Base-by-base conservation (phyloP, 768 basidiomycete genomes). In the Rhodotorula toruloides region DNA sequence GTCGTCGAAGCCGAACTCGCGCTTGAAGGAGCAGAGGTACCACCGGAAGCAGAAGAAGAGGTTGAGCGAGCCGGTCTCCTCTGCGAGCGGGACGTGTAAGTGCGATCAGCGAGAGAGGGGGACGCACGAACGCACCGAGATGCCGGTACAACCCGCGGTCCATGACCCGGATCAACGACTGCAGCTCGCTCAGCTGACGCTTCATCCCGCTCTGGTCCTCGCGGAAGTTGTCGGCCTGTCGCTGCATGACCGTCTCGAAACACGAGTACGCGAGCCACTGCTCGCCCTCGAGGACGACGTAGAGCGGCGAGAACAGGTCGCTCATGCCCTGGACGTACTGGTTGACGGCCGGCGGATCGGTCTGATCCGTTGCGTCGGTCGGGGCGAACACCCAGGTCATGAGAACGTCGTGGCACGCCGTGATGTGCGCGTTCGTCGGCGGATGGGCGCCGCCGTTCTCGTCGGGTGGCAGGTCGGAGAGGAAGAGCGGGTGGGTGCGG, bases 121-220 rank as follows among this genome's bases (percentile, higher is more conserved):
- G 13, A 46, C 78, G 36, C 8, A 39, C 13, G 32, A 16, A 61
- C 54, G 22, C 13, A 62, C 63, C 71, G 40, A 68, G 50, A 29
- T 98, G 93, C 48, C 87, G 85, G 77, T 93, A 96, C 29, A 99
- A 78, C 74, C 97, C 90, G 2, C 93, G 92, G 75, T 99, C 96
- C 90, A 98, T 94, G 39, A 93, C 83, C 42, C 84, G 83, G 46
- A 98, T 88, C 21, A 99, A 79, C 73, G 94, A 87, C 74, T 98
- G 96, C 27, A 99, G 79, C 13, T 88, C 89, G 34, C 85, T 83
- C 32, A 99, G 78, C 74, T 98, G 92, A 66, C 87, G 86, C 82
- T 91, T 93, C 96, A 99, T 99, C 7, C 96, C 96, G 65, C 88
- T 90, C 76, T 99, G 96, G 75, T 99, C 96, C 11, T 91, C 85